Percentiles rank a stretch among this genome's conserved stretches.
phyloP scores from a whole-genome alignment of 2,329 filamentous ascomycete species.

The Coniosporium tulheliwenetii region DNA sequence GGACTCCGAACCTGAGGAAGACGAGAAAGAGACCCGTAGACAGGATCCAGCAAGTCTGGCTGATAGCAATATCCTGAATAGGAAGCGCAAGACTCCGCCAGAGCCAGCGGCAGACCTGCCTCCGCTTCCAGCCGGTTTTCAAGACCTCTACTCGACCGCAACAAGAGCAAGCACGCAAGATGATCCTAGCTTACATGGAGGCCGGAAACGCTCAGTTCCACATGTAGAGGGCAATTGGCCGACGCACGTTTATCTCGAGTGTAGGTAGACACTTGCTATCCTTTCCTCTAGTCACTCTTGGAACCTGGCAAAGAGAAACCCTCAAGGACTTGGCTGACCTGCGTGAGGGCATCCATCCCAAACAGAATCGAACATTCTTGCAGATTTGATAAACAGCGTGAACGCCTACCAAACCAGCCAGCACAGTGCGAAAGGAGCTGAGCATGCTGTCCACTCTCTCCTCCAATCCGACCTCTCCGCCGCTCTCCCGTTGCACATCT shows the following conservation, averaged over 20 bases:
- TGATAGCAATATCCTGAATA: constrained; percentile 1
- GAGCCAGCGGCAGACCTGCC: constrained; percentile 32
- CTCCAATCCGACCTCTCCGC: constrained; percentile 64
- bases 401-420: too few species aligned
- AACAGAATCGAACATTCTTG: too few species aligned
- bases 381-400: too few species aligned
- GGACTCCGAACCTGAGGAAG: constrained; percentile 30
- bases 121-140: constrained; percentile 65
- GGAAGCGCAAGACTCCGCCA: constrained; percentile 7
- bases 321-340: too few species aligned
- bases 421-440: too few species aligned
- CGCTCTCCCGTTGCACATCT: constrained; percentile 74
- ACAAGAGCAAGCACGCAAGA: constrained; percentile 64
- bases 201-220: constrained; percentile 65
- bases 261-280: too few species aligned
- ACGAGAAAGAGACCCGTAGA: constrained; percentile 4
- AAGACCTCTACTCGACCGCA: constrained; percentile 76
- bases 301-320: too few species aligned
- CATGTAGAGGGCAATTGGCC: constrained; percentile 88
- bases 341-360: too few species aligned
- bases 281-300: too few species aligned
- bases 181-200: constrained; percentile 72
- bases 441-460: constrained; percentile 41
- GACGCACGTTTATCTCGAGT: constrained; percentile 83
- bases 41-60: background rate